Base-by-base conservation (phyloP, 176 grass and related monocot genomes). In the Musa troglodytarum region DNA sequence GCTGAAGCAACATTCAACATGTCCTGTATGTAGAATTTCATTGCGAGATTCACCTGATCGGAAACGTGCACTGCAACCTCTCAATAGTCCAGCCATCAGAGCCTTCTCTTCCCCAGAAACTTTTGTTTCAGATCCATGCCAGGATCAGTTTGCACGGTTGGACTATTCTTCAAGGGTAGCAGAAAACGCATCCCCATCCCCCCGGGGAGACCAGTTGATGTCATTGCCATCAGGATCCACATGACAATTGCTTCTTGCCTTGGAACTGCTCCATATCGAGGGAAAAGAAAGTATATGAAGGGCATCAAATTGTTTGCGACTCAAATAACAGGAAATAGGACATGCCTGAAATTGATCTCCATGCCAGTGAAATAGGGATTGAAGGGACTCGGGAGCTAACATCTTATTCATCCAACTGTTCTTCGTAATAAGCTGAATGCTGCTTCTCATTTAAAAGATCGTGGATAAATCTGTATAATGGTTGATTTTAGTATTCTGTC, bases 11-110 rank as follows among this genome's bases (percentile, higher is more conserved):
- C 87, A 99, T 61, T 85, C 89, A 19, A 99, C 96, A 19, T 99
- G 96, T 81, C 96, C 96, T 20, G 85, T 99, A 8, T 99, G 96
- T 88, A 89, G 96, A 86, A 83, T 99, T 84, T 99, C 91, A 19
- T 73, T 99, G 79, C 81, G 83, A 56, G 88, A 86, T 65, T 88
- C 86, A 65, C 72, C 83, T 3, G 95, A 88, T 72, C 87, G 55
- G 65, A 91, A 87, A 65, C 90, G 76, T 10, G 78, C 55, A 63
- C 77, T 76, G 69, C 78, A 25, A 19, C 78, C 78, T 73, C n/a
- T 80, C 57, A 64, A 80, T 50, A 25, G 69, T 23, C 67, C 78
- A 19, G 49, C 49, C 11, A 80, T 73, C 4, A 72, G 78, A 73
- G 63, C 69, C 49, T 28, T 29, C 28, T 53, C 58, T 24, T 13